phyloP scores from a whole-genome alignment of 2,329 filamentous ascomycete genomes.

The Leptodontidium sp. region DNA sequence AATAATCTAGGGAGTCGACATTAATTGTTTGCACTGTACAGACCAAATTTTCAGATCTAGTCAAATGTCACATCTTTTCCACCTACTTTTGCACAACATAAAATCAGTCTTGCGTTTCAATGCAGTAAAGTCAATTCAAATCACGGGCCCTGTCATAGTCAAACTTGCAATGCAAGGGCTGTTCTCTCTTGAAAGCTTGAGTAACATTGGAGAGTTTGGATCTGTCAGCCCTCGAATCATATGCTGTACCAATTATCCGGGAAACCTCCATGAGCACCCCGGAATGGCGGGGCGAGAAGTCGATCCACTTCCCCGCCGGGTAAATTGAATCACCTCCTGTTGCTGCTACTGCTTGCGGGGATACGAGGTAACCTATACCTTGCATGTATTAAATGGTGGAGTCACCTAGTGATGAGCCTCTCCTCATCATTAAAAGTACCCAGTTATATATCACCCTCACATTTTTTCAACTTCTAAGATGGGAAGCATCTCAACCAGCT shows the following conservation, averaged over 20 bases:
- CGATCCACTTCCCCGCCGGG: constrained; percentile 13
- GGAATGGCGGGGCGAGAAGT: not conserved
- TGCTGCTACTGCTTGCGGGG: not conserved
- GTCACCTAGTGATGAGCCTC: not conserved
- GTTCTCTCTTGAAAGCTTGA: not conserved
- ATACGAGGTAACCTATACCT: not conserved
- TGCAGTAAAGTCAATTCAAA: not conserved
- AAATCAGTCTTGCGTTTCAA: not conserved
- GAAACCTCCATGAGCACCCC: not conserved
- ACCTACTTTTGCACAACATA: not conserved
- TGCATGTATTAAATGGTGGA: not conserved
- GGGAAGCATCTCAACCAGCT: constrained; percentile 21
- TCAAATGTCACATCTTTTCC: not conserved
- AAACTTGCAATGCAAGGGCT: not conserved
- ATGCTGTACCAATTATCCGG: not conserved
- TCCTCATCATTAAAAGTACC: not conserved
- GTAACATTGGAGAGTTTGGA: not conserved
- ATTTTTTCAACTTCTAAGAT: constrained; percentile 21
- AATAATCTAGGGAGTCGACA: constrained; percentile 10
- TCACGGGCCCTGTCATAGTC: not conserved
- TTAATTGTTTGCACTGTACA: not conserved
- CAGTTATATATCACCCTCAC: not conserved
- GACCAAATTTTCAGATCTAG: not conserved
- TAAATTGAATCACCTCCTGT: constrained; percentile 10
- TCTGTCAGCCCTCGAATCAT: not conserved